Conservation (phyloP, 2,329 filamentous ascomycete species). For the Penicillium sp. region DNA sequence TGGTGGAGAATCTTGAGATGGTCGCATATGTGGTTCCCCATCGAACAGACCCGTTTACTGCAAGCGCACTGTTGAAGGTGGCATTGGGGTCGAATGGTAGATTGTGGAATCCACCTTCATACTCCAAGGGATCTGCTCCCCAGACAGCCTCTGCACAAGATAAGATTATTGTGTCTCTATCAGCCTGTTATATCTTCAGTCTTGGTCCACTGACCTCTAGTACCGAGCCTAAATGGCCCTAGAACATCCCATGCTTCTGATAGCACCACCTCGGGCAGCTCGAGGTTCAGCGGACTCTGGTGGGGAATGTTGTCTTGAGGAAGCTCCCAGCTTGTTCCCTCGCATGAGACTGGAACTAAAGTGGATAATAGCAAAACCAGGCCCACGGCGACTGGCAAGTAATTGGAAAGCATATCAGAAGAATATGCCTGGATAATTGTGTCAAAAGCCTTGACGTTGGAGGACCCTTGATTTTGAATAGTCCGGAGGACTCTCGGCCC, state of each 20-base stretch:
- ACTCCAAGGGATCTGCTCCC: conserved; percentile 61
- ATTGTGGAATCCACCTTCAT: conserved; percentile 54
- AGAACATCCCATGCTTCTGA: conserved; percentile 53
- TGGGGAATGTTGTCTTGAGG: neutral
- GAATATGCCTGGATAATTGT: too few relatives aligned
- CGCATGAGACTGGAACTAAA: neutral
- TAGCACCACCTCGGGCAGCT: conserved; percentile 20
- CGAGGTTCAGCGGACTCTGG: conserved; percentile 7
- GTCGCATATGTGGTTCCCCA: conserved; percentile 50
- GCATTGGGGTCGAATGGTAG: conserved; percentile 47
- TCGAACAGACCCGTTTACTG: conserved; percentile 51
- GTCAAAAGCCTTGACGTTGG: too few relatives aligned
- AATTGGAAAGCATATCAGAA: neutral
- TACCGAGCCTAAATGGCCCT: conserved; percentile 62
- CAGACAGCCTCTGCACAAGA: conserved; percentile 54
- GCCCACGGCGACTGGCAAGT: neutral
- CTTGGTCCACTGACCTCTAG: conserved; percentile 52
- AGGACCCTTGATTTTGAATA: neutral
- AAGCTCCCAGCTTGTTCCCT: neutral
- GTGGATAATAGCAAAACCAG: neutral
- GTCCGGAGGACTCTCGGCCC: neutral
- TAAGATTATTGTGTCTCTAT: neutral
- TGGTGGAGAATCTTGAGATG: conserved; percentile 25
- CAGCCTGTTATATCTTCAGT: conserved; percentile 4
- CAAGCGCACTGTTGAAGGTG: conserved; percentile 54